Percentiles rank a stretch among this genome's conserved stretches.
These are phyloP conservation scores for Catharanthus roseus DNA, from an alignment of 257 asterid genomes.

Conservation along the genomic window DNA sequence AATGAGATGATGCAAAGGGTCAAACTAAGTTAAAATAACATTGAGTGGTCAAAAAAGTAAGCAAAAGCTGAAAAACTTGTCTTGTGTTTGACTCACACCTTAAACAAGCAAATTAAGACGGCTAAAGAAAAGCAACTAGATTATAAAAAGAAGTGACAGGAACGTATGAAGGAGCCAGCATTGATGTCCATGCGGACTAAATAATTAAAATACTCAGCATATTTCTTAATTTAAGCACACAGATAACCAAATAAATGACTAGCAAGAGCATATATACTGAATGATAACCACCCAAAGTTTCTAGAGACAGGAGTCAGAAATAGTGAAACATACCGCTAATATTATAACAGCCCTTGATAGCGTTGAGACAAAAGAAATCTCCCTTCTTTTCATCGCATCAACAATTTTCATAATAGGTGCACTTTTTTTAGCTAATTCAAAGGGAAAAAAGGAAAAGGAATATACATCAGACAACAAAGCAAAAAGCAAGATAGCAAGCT, in stretches of 20 bases:
- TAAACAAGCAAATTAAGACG: neutral
- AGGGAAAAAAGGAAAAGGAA: slow-evolving; percentile 15
- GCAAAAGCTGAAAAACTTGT: neutral
- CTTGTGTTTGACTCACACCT: neutral
- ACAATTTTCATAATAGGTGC: slow-evolving; percentile 38
- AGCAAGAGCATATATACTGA: neutral
- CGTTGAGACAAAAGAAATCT: slow-evolving; percentile 42
- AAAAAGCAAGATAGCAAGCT: slow-evolving; percentile 11
- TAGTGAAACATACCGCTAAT: slow-evolving; percentile 36
- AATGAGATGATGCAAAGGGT: too few relatives aligned
- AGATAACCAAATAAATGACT: neutral
- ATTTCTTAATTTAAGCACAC: neutral
- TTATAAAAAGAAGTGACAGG: neutral
- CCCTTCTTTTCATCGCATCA: slow-evolving; percentile 59
- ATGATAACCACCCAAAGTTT: neutral
- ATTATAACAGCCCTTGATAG: slow-evolving; percentile 43
- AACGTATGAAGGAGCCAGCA: neutral
- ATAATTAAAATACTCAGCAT: neutral
- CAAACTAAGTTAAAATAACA: neutral
- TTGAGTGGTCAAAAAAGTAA: neutral
- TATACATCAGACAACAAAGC: slow-evolving; percentile 20
- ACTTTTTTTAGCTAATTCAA: slow-evolving; percentile 38
- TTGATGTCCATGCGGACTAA: neutral
- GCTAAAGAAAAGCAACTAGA: neutral
- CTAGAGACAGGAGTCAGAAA: neutral